phyloP scores from a whole-genome alignment of 129 eudicot species.

The Saussurea involucrata region DNA sequence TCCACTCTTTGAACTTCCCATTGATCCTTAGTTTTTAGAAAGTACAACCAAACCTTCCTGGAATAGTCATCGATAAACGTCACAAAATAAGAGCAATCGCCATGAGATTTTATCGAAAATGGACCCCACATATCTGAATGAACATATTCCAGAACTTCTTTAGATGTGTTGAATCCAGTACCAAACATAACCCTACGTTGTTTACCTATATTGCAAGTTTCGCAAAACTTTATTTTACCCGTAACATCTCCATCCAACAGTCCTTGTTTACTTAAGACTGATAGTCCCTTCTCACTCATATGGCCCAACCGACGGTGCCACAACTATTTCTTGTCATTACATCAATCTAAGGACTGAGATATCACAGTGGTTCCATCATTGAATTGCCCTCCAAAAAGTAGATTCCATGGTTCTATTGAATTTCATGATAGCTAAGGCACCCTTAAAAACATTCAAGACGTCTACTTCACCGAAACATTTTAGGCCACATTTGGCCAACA shows the following conservation, averaged over 20 bases:
- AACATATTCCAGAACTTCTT: neutral
- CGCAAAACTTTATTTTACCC: neutral
- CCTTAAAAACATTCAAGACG: too few relatives aligned
- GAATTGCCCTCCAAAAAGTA: neutral
- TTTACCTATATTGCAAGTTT: neutral
- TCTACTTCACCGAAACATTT: too few relatives aligned
- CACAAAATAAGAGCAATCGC: neutral
- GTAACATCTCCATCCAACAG: neutral
- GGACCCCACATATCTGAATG: neutral
- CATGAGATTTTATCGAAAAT: neutral
- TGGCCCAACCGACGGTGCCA: neutral
- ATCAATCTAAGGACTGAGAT: neutral
- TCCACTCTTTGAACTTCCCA: neutral
- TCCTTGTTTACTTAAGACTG: neutral
- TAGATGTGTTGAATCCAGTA: neutral
- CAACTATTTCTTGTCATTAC: neutral
- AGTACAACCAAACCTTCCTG: neutral
- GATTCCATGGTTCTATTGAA: too few relatives aligned
- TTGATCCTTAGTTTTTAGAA: neutral
- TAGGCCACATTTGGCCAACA: too few relatives aligned
- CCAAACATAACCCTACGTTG: neutral
- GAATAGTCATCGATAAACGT: neutral
- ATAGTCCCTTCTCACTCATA: neutral
- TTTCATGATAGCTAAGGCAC: too few relatives aligned
- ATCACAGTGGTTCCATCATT: neutral